Percentiles rank a stretch among this genome's conserved stretches.
Evolutionary conservation across 1,284 basidiomycete genomes (phyloP).

Genomic region (Inonotus obliquus): DNA sequence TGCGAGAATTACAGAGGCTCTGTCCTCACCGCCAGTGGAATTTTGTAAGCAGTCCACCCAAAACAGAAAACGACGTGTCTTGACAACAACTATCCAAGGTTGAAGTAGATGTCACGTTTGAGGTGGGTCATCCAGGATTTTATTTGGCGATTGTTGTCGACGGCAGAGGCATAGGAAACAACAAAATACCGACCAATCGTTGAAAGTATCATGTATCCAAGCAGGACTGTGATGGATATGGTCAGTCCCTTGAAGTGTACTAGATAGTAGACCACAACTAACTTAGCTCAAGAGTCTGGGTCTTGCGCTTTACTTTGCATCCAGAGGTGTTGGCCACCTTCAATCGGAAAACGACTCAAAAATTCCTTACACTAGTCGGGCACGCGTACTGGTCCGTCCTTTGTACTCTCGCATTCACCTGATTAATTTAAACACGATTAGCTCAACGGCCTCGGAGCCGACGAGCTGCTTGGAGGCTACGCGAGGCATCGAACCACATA

Average conservation of each 20-base stretch:
- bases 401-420: background rate
- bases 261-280: background rate
- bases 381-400: constrained; percentile 60
- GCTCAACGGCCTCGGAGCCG: constrained; percentile 90
- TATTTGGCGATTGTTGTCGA: constrained; percentile 1
- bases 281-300: constrained; percentile 70
- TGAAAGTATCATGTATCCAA: constrained; percentile 77
- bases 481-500: constrained; percentile 83
- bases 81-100: constrained; percentile 40
- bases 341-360: constrained; percentile 34
- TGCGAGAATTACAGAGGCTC: constrained; percentile 68
- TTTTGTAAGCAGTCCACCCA: constrained; percentile 54
- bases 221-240: constrained; percentile 87
- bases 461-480: constrained; percentile 95
- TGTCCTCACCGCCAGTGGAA: constrained; percentile 83
- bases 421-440: background rate
- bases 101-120: constrained; percentile 80
- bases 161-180: constrained; percentile 49
- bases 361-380: constrained; percentile 61
- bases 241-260: constrained; percentile 43
- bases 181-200: constrained; percentile 51
- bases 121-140: constrained; percentile 42
- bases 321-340: constrained; percentile 67
- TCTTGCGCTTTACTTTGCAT: constrained; percentile 90
- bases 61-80: background rate